Conservation (phyloP, 768 basidiomycete species). For the Suillus brevipes region DNA sequence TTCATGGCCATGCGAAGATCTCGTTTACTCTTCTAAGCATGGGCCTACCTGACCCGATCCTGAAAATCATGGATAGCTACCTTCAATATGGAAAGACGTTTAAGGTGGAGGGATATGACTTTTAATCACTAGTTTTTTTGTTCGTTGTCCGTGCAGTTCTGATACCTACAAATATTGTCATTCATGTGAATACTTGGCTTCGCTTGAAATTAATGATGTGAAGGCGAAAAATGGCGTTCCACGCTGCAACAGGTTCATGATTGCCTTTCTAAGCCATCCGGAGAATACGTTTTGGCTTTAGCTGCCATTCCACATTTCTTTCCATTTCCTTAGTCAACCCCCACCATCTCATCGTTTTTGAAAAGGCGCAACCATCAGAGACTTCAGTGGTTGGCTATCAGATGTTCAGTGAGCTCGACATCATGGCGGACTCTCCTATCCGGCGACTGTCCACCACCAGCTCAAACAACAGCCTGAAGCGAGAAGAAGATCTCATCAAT, state of each 20-base stretch:
- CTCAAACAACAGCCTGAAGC: conserved; percentile 45
- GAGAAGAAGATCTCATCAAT: conserved; percentile 79
- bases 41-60: conserved; percentile 86
- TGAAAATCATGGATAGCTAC: conserved; percentile 93
- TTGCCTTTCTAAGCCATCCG: conserved; percentile 12
- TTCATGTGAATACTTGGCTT: conserved; percentile 1
- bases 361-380: not conserved
- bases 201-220: conserved; percentile 3
- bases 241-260: not conserved
- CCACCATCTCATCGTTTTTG: not conserved
- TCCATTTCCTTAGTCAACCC: not conserved
- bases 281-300: conserved; percentile 5
- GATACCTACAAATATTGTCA: not conserved
- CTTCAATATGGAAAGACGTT: conserved; percentile 85
- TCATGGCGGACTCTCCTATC: conserved; percentile 48
- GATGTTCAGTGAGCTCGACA: conserved; percentile 4
- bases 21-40: conserved; percentile 91
- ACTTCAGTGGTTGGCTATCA: not conserved
- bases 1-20: conserved; percentile 93
- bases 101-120: conserved; percentile 85
- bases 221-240: not conserved
- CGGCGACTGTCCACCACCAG: conserved; percentile 56
- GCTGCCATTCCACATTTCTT: conserved; percentile 6
- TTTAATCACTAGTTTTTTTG: conserved; percentile 40
- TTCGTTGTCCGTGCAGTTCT: not conserved